Evolutionary conservation across 2,329 filamentous ascomycete genomes (phyloP), one percentile per base, ranked within the genome.

Genomic region (Dactylellina sp.): DNA sequence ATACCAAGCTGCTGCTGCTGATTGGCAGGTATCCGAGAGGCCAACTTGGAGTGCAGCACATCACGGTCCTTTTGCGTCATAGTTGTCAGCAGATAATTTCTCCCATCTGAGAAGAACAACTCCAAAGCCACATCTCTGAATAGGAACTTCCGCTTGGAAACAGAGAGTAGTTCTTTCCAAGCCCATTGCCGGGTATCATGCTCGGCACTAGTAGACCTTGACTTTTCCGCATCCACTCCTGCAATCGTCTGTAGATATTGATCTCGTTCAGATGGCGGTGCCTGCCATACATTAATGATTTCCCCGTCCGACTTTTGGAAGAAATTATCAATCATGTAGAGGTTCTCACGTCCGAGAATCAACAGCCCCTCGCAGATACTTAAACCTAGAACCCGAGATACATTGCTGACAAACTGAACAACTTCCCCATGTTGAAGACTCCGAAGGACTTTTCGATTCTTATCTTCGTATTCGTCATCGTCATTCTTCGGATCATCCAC

Each of bases 71-170:
- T 82, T 0, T 90, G 86, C 37, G 90, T 92, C 66, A 93, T 90
- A 1, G 93, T 89, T 0, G 94, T 98, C 66, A 99, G 82, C 14
- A 99, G 85, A 80, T 98, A 99, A 82, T 95, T 99, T 64, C 93
- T 89, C 0, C 95, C 95, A 80, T 99, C 96, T 0, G 93, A 93
- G 80, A 99, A 99, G 83, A 99, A 99, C 1, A 97, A 87, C 80
- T 99, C 95, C n/a, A 98, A 89, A 0, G 92, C 93, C 11, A 99
- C 95, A 79, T 99, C 94, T 24, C 95, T 89, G 81, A 98, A 97
- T 2, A 99, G 83, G 81, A 98, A 99, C 5, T 94, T 89, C 18
- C 96, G 89, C 81, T 99, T 99, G 0, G 94, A 98, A 37, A 98
- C 90, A 80, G 93, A 97, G 77, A 98, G 91, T 12, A 98, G 89